These are phyloP conservation scores for Canavalia ensiformis DNA, from an alignment of 306 rosid species.

Conservation along the genomic window DNA sequence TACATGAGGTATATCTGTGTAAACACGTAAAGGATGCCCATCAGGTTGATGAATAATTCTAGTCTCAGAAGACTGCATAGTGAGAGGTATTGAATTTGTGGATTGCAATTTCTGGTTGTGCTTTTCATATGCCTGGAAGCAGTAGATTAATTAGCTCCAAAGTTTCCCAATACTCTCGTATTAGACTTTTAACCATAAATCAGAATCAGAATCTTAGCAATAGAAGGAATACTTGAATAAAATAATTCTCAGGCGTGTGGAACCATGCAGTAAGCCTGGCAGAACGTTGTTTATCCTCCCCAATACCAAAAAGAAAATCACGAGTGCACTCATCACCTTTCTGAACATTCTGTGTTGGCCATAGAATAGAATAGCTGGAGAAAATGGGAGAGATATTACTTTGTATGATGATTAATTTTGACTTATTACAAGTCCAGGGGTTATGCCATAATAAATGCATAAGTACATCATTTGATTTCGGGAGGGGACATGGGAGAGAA, in stretches of 20 bases:
- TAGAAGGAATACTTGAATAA: constrained; percentile 66
- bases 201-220: constrained; percentile 44
- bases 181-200: constrained; percentile 34
- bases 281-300: constrained; percentile 93
- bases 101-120: constrained; percentile 59
- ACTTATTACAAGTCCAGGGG: constrained; percentile 35
- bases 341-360: constrained; percentile 76
- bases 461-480: background rate
- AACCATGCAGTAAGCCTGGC: constrained; percentile 97
- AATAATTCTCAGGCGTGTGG: constrained; percentile 83
- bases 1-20: constrained; percentile 88
- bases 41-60: constrained; percentile 49
- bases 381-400: constrained; percentile 42
- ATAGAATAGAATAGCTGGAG: constrained; percentile 81
- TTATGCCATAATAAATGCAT: constrained; percentile 22
- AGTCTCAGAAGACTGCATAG: constrained; percentile 47
- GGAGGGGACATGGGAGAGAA: background rate
- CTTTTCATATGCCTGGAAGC: constrained; percentile 76
- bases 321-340: constrained; percentile 88
- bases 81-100: constrained; percentile 42
- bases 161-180: constrained; percentile 2
- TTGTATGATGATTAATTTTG: background rate
- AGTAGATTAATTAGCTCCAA: constrained; percentile 47
- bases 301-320: constrained; percentile 87
- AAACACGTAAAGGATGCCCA: constrained; percentile 66